Base-by-base conservation (phyloP, 2,329 filamentous ascomycete species). In the Ophiocordyceps australis region DNA sequence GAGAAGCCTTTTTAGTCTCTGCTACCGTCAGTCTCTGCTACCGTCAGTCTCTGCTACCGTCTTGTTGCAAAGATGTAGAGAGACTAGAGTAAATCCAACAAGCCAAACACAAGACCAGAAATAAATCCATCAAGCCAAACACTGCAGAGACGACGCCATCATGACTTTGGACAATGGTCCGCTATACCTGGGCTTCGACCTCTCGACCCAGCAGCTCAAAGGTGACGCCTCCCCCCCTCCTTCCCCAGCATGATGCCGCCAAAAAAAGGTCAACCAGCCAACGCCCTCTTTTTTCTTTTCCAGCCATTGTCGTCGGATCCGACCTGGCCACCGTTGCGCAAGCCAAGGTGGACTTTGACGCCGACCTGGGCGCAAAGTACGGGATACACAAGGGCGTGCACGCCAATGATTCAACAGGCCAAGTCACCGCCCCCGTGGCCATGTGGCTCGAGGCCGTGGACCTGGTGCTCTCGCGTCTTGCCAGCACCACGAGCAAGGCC, bases 131-230 rank as follows among this genome's bases (percentile, higher is more conserved):
- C 24, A 8, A 25, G 9, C n/a, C 13, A 4, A 4, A 17, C 19
- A 9, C 22, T 11, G 20, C 12, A n/a, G 32, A 21, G 26, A 52
- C 53, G 50, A 42, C 37, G 30, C 38, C 46, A 5, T 25, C 29
- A n/a, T n/a, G n/a, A n/a, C n/a, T n/a, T n/a, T n/a, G n/a, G n/a
- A n/a, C n/a, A n/a, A n/a, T n/a, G n/a, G n/a, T 17, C 74, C 78
- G 12, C 58, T 92, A 32, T 93, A 92, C 46, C 62, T 93, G 43
- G 89, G 89, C 32, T 85, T 95, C 49, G 89, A 98, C 55, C 74
- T 95, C 32, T 94, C 85, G 22, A 95, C 89, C 30, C 89, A 95
- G 52, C 86, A 95, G 49, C 65, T 95, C 30, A 95, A 98, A 65
- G 85, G 81, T 72, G 50, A 35, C 30, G 14, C 15, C 8, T 4